phyloP scores from a whole-genome alignment of 176 grass and related monocot species.

The Aegilops longissima region DNA sequence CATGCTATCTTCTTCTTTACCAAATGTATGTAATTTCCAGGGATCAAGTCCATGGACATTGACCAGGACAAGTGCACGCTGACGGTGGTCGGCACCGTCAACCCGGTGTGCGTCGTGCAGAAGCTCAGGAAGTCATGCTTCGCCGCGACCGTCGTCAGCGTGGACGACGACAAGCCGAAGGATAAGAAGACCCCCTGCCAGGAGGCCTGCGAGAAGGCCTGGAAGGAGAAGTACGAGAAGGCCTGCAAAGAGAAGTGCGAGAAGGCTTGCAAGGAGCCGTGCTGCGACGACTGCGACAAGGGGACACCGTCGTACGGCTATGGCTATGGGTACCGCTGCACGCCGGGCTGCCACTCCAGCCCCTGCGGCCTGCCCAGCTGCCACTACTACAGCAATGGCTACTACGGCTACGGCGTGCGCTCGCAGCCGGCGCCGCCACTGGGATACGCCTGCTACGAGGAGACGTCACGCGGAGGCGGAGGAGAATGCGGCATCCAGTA shows the following conservation, averaged over 20 bases:
- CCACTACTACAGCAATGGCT: neutral
- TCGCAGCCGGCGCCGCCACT: neutral
- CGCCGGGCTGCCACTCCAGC: neutral
- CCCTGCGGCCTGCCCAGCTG: neutral
- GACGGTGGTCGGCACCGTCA: constrained; percentile 53
- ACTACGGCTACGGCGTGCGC: neutral
- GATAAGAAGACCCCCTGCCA: constrained; percentile 38
- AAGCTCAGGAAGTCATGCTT: constrained; percentile 49
- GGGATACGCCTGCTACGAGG: constrained; percentile 11
- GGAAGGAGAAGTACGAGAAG: constrained; percentile 46
- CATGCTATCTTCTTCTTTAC: neutral
- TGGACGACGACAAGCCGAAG: constrained; percentile 49
- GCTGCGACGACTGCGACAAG: neutral
- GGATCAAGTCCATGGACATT: constrained; percentile 50
- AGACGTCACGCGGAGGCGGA: neutral
- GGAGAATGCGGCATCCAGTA: constrained; percentile 48
- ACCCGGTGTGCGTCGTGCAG: constrained; percentile 45
- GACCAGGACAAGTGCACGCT: constrained; percentile 55
- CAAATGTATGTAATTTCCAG: neutral
- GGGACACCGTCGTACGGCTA: neutral
- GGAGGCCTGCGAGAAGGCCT: constrained; percentile 43
- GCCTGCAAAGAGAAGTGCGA: neutral
- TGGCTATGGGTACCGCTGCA: neutral
- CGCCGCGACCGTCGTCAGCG: constrained; percentile 29
- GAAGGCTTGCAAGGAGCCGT: constrained; percentile 7